phyloP scores from a whole-genome alignment of 23 red algal species.

The Agarophyton chilense region DNA sequence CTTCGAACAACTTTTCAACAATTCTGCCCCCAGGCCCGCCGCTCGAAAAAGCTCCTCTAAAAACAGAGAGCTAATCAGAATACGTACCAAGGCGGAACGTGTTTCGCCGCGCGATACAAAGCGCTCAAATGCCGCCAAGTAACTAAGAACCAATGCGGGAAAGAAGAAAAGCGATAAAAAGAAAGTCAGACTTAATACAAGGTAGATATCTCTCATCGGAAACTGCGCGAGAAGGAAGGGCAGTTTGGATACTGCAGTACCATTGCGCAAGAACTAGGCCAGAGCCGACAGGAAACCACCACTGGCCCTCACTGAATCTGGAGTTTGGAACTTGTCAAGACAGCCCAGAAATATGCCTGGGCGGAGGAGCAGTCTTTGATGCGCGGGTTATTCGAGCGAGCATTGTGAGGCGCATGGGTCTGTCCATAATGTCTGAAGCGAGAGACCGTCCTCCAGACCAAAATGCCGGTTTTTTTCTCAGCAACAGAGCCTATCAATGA shows the following conservation, averaged over 20 bases:
- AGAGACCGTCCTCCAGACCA: not conserved
- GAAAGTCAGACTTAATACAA: conserved; percentile 28
- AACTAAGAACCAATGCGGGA: not conserved
- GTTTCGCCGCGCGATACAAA: not conserved
- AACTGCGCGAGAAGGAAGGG: conserved; percentile 23
- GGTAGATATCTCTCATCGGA: conserved; percentile 25
- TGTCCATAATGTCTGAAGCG: not conserved
- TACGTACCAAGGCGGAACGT: not conserved
- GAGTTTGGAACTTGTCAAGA: conserved; percentile 43
- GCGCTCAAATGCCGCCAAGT: not conserved
- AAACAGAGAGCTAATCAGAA: conserved; percentile 21
- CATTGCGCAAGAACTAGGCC: not conserved
- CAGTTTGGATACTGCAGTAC: conserved; percentile 7
- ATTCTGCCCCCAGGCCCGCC: not conserved
- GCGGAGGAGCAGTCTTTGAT: conserved; percentile 2
- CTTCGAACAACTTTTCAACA: conserved; percentile 28
- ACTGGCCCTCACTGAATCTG: conserved; percentile 34
- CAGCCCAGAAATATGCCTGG: conserved; percentile 56
- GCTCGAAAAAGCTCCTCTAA: not conserved
- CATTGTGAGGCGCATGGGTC: conserved; percentile 5
- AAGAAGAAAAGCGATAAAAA: conserved; percentile 16
- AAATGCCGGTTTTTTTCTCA: not conserved
- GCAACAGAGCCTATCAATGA: not conserved
- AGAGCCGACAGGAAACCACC: conserved; percentile 25
- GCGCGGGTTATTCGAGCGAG: not conserved